phyloP scores from a whole-genome alignment of 805 yeast genomes.

The Ogataea kodamae region DNA sequence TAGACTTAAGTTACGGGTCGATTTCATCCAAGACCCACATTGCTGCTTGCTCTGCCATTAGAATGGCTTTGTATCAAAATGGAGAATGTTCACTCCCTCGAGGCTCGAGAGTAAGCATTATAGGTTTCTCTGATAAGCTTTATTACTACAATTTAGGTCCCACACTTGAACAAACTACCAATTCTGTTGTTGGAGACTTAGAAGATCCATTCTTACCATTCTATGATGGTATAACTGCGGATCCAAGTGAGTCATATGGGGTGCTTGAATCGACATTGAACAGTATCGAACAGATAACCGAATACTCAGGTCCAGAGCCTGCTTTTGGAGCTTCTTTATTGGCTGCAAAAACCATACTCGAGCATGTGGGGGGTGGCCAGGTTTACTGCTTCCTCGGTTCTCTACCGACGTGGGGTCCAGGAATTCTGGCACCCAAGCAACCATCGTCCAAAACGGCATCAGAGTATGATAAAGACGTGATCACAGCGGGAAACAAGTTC shows the following conservation, averaged over 20 bases:
- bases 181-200: constrained; percentile 63
- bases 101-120: constrained; percentile 59
- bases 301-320: constrained; percentile 50
- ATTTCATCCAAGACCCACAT: constrained; percentile 57
- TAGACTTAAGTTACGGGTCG: constrained; percentile 65
- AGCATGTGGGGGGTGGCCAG: constrained; percentile 77
- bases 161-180: constrained; percentile 50
- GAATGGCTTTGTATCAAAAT: constrained; percentile 45
- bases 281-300: constrained; percentile 48
- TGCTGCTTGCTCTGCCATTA: constrained; percentile 66
- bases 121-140: constrained; percentile 69
- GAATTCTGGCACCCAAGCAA: constrained; percentile 51
- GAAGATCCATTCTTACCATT: constrained; percentile 83
- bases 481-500: constrained; percentile 57
- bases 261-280: constrained; percentile 67
- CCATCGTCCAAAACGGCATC: constrained; percentile 34
- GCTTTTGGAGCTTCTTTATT: constrained; percentile 77
- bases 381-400: constrained; percentile 63
- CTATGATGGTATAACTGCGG: constrained; percentile 71
- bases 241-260: constrained; percentile 61
- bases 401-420: constrained; percentile 81
- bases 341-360: constrained; percentile 61
- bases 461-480: constrained; percentile 44
- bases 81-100: constrained; percentile 31
- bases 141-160: constrained; percentile 71